Conservation (phyloP, 2,329 filamentous ascomycete genomes). For the Aspergillus spinulosporus region DNA sequence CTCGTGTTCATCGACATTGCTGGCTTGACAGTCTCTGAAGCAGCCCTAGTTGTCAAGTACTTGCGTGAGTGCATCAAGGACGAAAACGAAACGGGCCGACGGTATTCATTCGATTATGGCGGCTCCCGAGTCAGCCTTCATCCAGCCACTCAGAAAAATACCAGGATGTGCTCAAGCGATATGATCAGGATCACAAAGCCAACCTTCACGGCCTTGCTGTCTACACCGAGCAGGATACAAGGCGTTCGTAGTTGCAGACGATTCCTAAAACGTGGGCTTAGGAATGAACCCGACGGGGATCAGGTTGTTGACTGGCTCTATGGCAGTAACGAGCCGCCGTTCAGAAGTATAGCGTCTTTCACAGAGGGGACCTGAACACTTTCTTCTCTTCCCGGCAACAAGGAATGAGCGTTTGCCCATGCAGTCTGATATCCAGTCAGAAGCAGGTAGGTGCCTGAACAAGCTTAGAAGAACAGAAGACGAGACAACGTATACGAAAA, state of each 20-base stretch:
- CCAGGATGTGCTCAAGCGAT: not conserved
- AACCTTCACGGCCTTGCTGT: constrained; percentile 3
- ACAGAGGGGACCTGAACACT: not conserved
- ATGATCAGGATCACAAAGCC: constrained; percentile 2
- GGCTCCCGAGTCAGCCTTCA: not conserved
- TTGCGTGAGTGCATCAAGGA: not conserved
- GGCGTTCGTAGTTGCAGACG: not conserved
- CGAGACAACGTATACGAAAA: not conserved
- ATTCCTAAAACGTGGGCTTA: not conserved
- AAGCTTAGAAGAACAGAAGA: not conserved
- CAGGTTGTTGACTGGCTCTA: not conserved
- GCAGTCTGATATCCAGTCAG: not conserved
- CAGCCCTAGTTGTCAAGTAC: not conserved
- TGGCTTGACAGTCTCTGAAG: not conserved
- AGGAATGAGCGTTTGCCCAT: not conserved
- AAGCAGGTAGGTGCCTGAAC: not conserved
- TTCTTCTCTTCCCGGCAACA: not conserved
- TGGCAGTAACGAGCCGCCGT: not conserved
- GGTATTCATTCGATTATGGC: not conserved
- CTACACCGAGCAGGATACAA: not conserved
- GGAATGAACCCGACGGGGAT: not conserved
- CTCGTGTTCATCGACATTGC: not conserved
- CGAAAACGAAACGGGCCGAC: not conserved
- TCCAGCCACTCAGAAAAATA: not conserved
- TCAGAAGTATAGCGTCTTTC: not conserved